phyloP scores from a whole-genome alignment of 768 basidiomycete species.

The Pholiota conissans region DNA sequence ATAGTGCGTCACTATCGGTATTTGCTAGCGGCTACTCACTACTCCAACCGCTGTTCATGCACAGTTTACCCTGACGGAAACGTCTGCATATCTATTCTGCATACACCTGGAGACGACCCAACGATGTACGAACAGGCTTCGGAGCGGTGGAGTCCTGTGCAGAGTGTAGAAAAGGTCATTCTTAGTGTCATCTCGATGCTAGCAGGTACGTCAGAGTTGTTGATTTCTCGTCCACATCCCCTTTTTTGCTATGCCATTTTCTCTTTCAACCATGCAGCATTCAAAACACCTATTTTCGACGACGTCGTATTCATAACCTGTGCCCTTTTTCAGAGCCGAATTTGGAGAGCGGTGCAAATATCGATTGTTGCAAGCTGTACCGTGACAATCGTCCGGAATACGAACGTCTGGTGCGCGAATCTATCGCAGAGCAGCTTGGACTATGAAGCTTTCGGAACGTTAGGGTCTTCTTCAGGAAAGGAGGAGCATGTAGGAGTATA shows the following conservation, averaged over 20 bases:
- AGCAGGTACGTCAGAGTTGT: constrained; percentile 62
- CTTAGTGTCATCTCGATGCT: constrained; percentile 97
- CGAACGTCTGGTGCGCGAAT: constrained; percentile 80
- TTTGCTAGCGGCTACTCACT: not conserved
- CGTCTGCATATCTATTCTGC: constrained; percentile 97
- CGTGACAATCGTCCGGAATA: constrained; percentile 88
- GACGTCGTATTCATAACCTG: too few relatives aligned
- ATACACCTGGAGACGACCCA: constrained; percentile 90
- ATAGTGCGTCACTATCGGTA: constrained; percentile 64
- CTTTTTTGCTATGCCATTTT: too few relatives aligned
- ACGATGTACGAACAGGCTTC: constrained; percentile 94
- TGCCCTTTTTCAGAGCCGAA: constrained; percentile 72
- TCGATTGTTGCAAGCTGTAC: constrained; percentile 96
- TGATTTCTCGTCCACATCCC: constrained; percentile 2
- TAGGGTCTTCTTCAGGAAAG: too few relatives aligned
- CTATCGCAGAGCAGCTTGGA: constrained; percentile 85
- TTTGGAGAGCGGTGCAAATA: constrained; percentile 95
- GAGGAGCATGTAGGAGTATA: too few relatives aligned
- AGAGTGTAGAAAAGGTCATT: constrained; percentile 96
- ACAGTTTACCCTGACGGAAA: constrained; percentile 94
- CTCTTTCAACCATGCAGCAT: too few relatives aligned
- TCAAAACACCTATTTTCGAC: too few relatives aligned
- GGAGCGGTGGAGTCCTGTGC: constrained; percentile 98
- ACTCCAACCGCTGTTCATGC: not conserved
- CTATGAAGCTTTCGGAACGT: constrained; percentile 38